These are phyloP conservation scores for Solanum megistacrolobum DNA, from an alignment of 257 asterid genomes.

Conservation along the genomic window DNA sequence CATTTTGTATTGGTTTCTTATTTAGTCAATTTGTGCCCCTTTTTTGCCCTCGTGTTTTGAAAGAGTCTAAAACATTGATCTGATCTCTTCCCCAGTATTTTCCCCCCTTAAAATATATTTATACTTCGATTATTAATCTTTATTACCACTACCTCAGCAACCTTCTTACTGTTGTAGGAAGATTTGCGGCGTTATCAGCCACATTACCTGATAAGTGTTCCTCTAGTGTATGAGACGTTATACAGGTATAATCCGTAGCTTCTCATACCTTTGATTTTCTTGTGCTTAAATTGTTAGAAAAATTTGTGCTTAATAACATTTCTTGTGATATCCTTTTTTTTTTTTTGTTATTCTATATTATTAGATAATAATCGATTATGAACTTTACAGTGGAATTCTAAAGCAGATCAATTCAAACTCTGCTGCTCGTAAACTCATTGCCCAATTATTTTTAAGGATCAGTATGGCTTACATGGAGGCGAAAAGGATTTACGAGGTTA, in stretches of 20 bases:
- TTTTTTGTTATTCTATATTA: neutral
- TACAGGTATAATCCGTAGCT: conserved; percentile 42
- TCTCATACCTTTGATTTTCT: neutral
- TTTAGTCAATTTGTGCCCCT: neutral
- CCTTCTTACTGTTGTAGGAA: conserved; percentile 41
- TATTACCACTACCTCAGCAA: neutral
- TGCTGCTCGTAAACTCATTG: conserved; percentile 51
- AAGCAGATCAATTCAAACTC: conserved; percentile 69
- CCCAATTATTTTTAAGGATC: conserved; percentile 55
- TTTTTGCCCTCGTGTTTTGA: neutral
- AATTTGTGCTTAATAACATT: neutral
- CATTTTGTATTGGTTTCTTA: neutral
- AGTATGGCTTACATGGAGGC: conserved; percentile 82
- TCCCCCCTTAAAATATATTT: neutral
- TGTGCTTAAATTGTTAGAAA: neutral
- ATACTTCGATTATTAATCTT: neutral
- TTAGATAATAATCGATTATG: neutral
- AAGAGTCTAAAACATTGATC: neutral
- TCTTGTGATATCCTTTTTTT: neutral
- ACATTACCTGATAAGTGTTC: conserved; percentile 73
- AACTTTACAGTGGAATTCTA: conserved; percentile 59
- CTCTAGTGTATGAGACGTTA: conserved; percentile 83
- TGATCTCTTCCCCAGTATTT: neutral
- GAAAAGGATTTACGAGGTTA: conserved; percentile 79
- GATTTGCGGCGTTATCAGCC: conserved; percentile 78